A percentile compares a stretch with the other conserved stretches of the same genome.
phyloP scores from a whole-genome alignment of 2,329 filamentous ascomycete species.

The Penicillium sp. region DNA sequence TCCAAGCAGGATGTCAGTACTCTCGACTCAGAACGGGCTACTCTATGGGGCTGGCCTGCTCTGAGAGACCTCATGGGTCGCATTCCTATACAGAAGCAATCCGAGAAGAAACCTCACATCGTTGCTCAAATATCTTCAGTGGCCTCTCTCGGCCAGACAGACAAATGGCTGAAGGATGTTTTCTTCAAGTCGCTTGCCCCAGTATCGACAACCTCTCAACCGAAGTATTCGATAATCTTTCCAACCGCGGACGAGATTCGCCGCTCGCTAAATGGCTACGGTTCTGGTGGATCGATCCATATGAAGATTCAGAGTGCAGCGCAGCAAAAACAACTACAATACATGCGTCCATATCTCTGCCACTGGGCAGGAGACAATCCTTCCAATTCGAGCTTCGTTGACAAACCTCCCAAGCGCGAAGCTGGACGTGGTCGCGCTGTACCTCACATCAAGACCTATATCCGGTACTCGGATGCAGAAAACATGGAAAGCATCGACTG shows the following conservation, averaged over 20 bases:
- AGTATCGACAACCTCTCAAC: constrained; percentile 23
- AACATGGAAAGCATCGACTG: constrained; percentile 60
- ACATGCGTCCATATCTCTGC: constrained; percentile 64
- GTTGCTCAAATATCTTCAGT: constrained; percentile 64
- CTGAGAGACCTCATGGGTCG: constrained; percentile 55
- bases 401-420: constrained; percentile 32
- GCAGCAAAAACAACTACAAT: constrained; percentile 68
- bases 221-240: constrained; percentile 68
- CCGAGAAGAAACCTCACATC: constrained; percentile 25
- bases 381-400: constrained; percentile 7
- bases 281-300: constrained; percentile 73
- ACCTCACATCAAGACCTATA: constrained; percentile 86
- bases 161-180: constrained; percentile 66
- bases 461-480: constrained; percentile 52
- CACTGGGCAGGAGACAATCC: constrained; percentile 66
- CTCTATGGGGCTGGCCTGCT: constrained; percentile 72
- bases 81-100: constrained; percentile 40
- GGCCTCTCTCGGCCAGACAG: constrained; percentile 65
- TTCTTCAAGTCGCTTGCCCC: constrained; percentile 49
- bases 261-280: constrained; percentile 69
- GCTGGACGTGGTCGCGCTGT: constrained; percentile 65
- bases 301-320: constrained; percentile 66
- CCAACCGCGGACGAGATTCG: constrained; percentile 76
- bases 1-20: constrained; percentile 54
- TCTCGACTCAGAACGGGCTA: constrained; percentile 43